These are phyloP conservation scores for Cucumis sativus DNA, from an alignment of 306 rosid genomes.

Conservation along the genomic window DNA sequence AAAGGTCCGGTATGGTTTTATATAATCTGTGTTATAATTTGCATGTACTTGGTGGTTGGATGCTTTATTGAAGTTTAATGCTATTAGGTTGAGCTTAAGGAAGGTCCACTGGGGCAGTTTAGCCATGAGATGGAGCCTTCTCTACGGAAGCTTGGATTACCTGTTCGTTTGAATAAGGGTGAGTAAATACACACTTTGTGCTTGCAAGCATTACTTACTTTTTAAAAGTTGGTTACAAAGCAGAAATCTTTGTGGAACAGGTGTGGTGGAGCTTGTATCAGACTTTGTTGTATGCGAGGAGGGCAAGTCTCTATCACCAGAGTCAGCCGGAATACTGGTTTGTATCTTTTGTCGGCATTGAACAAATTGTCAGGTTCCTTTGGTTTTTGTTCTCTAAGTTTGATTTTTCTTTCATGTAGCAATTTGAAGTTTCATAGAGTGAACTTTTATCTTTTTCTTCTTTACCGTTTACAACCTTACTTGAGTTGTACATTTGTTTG, in stretches of 20 bases:
- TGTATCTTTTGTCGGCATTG: not conserved
- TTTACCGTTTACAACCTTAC: no score
- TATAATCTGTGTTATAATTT: not conserved
- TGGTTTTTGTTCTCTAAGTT: no score
- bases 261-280: conserved; percentile 81
- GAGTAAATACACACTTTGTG: not conserved
- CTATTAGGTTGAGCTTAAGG: conserved; percentile 75
- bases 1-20: not conserved
- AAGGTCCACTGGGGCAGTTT: conserved; percentile 88
- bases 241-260: conserved; percentile 23
- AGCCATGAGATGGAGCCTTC: conserved; percentile 97
- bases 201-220: not conserved
- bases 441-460: no score
- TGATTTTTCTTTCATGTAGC: not conserved
- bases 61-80: not conserved
- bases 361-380: not conserved
- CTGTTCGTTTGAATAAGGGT: conserved; percentile 95
- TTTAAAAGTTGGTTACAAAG: not conserved
- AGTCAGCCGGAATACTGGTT: conserved; percentile 78
- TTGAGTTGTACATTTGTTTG: no score
- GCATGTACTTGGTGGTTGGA: not conserved
- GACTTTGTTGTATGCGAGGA: conserved; percentile 84
- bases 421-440: not conserved
- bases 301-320: conserved; percentile 86
- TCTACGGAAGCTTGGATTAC: conserved; percentile 90